Percentiles rank a stretch among this genome's conserved stretches.
Conservation (phyloP, 225 moss, liverwort and hornwort genomes). For the Polytrichum formosum region DNA sequence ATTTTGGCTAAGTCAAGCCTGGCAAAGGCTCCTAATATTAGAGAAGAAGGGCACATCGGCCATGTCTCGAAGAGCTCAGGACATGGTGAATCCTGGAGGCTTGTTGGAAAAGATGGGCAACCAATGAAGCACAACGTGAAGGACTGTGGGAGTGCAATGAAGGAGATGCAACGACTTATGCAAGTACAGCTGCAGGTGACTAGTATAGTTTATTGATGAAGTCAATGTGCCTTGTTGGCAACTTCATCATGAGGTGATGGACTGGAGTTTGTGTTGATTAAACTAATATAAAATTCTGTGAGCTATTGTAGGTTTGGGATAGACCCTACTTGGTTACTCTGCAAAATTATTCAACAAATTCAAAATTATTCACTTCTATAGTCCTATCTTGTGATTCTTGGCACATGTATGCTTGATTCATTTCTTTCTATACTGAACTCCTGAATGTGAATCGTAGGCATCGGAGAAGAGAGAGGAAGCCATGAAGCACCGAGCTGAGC, state of each 20-base stretch:
- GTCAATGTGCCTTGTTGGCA: no score
- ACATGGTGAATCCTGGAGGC: conserved; percentile 23
- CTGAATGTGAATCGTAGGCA: conserved; percentile 21
- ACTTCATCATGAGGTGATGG: no score
- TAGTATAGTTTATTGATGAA: not conserved
- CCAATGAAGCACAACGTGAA: conserved; percentile 43
- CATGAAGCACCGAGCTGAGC: conserved; percentile 59
- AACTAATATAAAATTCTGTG: no score
- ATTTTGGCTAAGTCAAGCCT: conserved; percentile 17
- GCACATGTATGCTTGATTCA: not conserved
- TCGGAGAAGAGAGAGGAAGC: conserved; percentile 64
- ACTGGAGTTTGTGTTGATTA: no score
- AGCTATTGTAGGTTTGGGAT: no score
- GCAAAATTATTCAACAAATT: not conserved
- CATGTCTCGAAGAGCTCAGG: conserved; percentile 31
- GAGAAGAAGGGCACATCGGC: conserved; percentile 18
- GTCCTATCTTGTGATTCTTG: not conserved
- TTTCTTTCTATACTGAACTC: not conserved
- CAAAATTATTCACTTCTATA: not conserved
- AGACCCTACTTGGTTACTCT: no score
- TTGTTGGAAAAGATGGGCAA: conserved; percentile 41
- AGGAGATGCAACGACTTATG: conserved; percentile 66
- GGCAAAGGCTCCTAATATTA: conserved; percentile 21
- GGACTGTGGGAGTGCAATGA: conserved; percentile 51
- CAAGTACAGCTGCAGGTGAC: conserved; percentile 61